These are phyloP conservation scores for Lepidium africanum DNA, from an alignment of 345 rosid genomes.

Conservation along the genomic window DNA sequence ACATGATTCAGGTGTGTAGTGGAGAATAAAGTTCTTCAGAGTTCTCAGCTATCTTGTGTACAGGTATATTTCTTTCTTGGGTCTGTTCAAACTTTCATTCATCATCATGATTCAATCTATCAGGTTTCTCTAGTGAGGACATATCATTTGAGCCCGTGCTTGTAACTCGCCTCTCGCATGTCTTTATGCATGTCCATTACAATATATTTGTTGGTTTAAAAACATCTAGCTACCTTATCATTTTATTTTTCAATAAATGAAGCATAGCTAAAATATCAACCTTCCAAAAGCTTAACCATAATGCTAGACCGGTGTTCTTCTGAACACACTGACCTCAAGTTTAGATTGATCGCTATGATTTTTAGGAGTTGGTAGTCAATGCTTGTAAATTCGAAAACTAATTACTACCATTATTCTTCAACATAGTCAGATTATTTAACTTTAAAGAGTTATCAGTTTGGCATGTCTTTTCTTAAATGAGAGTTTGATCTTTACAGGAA, in stretches of 20 bases:
- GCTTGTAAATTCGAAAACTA: not conserved
- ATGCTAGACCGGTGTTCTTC: not conserved
- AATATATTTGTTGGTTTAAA: not conserved
- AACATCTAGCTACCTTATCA: not conserved
- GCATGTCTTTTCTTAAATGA: not conserved
- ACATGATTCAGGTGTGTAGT: conserved; percentile 68
- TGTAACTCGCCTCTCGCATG: not conserved
- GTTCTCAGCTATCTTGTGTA: conserved; percentile 56
- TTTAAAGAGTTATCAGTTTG: not conserved
- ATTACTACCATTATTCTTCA: not conserved
- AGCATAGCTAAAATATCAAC: not conserved
- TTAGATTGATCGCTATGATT: not conserved
- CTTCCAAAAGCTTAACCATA: not conserved
- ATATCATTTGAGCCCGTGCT: not conserved
- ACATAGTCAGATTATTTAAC: not conserved
- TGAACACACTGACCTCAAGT: not conserved
- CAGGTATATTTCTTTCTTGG: conserved; percentile 41
- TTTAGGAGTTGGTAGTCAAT: not conserved
- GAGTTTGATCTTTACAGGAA: conserved; percentile 36
- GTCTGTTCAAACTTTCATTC: not conserved
- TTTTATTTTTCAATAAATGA: not conserved
- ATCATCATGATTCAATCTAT: not conserved
- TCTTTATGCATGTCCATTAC: not conserved
- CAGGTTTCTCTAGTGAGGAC: not conserved
- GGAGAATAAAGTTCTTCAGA: conserved; percentile 92